Percentiles rank a stretch among this genome's conserved stretches.
Conservation (phyloP, 768 basidiomycete genomes). For the Boletus sensibilis region DNA sequence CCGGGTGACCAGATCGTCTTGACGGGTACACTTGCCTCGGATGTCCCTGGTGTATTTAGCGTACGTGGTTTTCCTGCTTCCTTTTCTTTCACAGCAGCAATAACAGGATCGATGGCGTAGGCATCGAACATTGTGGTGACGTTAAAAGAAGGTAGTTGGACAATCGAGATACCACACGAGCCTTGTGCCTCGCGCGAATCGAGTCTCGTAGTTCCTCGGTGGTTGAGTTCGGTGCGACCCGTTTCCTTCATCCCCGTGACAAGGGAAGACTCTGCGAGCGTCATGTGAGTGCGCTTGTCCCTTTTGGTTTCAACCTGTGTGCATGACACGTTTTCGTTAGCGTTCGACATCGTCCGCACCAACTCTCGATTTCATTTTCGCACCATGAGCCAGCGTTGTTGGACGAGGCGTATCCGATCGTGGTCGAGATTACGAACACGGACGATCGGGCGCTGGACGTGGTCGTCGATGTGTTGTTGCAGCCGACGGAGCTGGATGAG, state of each 20-base stretch:
- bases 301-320: background rate
- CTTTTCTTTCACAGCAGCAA: background rate
- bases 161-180: constrained; percentile 58
- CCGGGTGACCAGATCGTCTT: constrained; percentile 55
- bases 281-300: constrained; percentile 41
- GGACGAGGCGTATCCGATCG: constrained; percentile 77
- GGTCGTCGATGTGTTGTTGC: constrained; percentile 71
- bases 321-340: constrained; percentile 33
- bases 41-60: constrained; percentile 48
- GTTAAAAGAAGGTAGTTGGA: constrained; percentile 64
- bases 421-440: constrained; percentile 63
- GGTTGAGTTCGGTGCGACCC: constrained; percentile 60
- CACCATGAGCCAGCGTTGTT: constrained; percentile 73
- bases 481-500: constrained; percentile 75
- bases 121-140: constrained; percentile 49
- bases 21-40: constrained; percentile 55
- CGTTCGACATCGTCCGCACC: constrained; percentile 62
- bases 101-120: constrained; percentile 15
- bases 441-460: constrained; percentile 72
- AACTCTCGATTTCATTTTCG: constrained; percentile 50
- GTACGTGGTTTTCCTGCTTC: constrained; percentile 38
- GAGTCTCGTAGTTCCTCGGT: constrained; percentile 36
- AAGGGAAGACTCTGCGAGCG: constrained; percentile 44
- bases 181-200: constrained; percentile 40
- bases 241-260: constrained; percentile 51